Evolutionary conservation across 2,329 filamentous ascomycete genomes (phyloP), one percentile per base, ranked within the genome.

Genomic region (Didymosphaeria variabile): DNA sequence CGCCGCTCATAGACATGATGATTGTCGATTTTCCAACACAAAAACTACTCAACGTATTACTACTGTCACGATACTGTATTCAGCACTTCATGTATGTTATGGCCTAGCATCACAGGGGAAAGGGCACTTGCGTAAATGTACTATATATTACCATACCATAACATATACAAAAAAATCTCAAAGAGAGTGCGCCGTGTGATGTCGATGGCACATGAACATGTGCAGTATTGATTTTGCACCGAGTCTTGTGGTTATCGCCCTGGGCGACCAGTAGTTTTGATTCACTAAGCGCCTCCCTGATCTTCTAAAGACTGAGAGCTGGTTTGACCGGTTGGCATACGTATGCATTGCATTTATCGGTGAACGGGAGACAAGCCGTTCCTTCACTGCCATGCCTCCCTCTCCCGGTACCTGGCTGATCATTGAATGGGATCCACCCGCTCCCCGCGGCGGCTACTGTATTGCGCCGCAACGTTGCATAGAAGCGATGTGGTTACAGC

Each of bases 1-100:
- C 51, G 31, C 40, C 17, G 51, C 40, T 54, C 36, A 54, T 54
- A 44, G 51, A 54, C 38, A 36, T 29, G 44, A 54, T 54, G 51
- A 44, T 32, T 54, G 36, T 44, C 36, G 5, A 31, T 32, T 52
- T 26, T 12, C 26, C 26, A 29, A 29, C 26, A 29, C 26, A 29
- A 29, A 29, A 29, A 29, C 26, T 29, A 29, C 26, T 29, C 26
- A 29, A 29, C 26, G 26, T 29, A 29, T 29, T 52, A 51, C 51
- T 21, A 54, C n/a, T 44, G 15, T 21, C 26, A 45, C 26, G 36
- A 44, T 13, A 32, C 15, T 31, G 15, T 9, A 12, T 17, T 29
- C 15, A 38, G 15, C 21, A 2, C 10, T 19, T n/a, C 38, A 55
- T 44, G 32, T 55, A 23, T 5, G 19, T 8, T 26, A 52, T 15